Evolutionary conservation across 768 basidiomycete genomes (phyloP), one percentile per base, ranked within the genome.

Genomic region (Collybia nuda): DNA sequence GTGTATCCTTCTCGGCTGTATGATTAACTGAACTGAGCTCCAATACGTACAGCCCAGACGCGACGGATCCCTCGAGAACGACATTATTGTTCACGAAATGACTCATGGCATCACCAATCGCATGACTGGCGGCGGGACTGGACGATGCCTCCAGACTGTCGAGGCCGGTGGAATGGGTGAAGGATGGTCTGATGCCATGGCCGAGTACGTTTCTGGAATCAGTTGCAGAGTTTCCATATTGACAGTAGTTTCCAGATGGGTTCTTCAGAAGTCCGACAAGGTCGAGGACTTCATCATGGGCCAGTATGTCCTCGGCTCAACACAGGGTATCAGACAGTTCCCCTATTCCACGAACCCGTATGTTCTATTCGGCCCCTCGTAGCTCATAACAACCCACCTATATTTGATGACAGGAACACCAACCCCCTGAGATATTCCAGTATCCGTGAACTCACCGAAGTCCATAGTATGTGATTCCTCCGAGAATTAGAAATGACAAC

Each of bases 81-180:
- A 85, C 60, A 77, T 78, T 18, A 48, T 76, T 26, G 62, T 71
- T 9, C 76, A 78, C 54, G 76, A 88, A 62, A 73, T 74, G 58
- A 77, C 74, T 5, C 78, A 76, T 48, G 76, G 76, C 1, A 65
- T 77, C 38, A 78, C 74, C 14, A 75, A 69, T 53, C 66, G 74
- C 14, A 66, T 81, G 68, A 80, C 78, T 9, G 80, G 80, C n/a
- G 78, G 80, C 35, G 79, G 77, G 22, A 78, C 77, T 21, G 78
- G 77, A 36, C 68, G 81, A 12, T 87, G 86, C 68, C 67, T 87
- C 52, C 80, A 84, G 59, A 82, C 76, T 22, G 72, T 72, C 26
- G 85, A 87, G 59, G 71, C 84, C 2, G 80, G 81, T 18, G 85
- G 85, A 12, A 76, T 87, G 76, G 85, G 84, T 38, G 86, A 88